These are phyloP conservation scores for Nephelium lappaceum DNA, from an alignment of 345 rosid species.

Conservation along the genomic window DNA sequence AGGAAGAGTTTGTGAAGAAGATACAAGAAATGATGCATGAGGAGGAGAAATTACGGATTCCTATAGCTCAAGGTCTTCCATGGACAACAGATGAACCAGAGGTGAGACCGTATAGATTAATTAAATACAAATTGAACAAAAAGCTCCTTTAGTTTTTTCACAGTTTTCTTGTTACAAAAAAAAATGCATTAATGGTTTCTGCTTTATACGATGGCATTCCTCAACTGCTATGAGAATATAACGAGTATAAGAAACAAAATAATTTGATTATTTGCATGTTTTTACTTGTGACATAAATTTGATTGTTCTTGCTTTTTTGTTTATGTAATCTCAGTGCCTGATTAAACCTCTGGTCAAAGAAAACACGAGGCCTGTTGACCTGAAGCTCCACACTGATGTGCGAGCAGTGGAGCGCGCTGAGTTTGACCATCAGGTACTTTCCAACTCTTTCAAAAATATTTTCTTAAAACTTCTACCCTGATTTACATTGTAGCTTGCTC, in stretches of 20 bases:
- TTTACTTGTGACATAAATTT: not conserved
- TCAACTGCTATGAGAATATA: not conserved
- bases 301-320: conserved; percentile 2
- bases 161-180: not conserved
- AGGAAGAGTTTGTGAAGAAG: conserved; percentile 82
- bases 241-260: not conserved
- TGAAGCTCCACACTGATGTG: conserved; percentile 71
- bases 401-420: conserved; percentile 89
- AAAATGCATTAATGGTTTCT: not conserved
- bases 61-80: conserved; percentile 92
- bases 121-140: not conserved
- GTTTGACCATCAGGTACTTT: conserved; percentile 79
- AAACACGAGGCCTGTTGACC: conserved; percentile 66
- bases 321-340: conserved; percentile 48
- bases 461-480: not conserved
- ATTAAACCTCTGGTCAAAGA: conserved; percentile 77
- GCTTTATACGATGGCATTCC: too few relatives aligned
- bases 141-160: not conserved
- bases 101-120: conserved; percentile 42
- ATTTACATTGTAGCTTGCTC: not conserved
- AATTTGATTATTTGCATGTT: not conserved
- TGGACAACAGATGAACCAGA: conserved; percentile 98
- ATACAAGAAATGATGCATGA: conserved; percentile 65
- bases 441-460: not conserved
- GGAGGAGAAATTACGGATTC: conserved; percentile 71